Conservation (phyloP, 805 yeast genomes). For the Ogataea neopini region DNA sequence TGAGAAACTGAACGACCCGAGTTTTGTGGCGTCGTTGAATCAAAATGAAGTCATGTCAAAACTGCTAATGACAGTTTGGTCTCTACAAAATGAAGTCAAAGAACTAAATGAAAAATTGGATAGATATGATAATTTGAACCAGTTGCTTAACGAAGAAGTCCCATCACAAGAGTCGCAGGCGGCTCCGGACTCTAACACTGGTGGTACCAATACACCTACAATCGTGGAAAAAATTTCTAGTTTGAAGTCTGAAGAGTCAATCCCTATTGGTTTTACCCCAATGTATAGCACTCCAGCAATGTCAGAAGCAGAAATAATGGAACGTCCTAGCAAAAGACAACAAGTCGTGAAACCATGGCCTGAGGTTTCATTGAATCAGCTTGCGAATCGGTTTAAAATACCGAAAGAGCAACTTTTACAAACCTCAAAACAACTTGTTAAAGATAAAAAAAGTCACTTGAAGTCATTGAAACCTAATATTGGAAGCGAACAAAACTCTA, state of each 20-base stretch:
- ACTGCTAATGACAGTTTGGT: constrained; percentile 20
- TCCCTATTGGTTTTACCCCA: constrained; percentile 29
- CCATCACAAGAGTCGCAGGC: not conserved
- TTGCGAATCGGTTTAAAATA: constrained; percentile 30
- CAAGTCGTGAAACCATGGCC: constrained; percentile 31
- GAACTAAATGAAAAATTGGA: constrained; percentile 19
- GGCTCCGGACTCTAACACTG: not conserved
- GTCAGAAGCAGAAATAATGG: constrained; percentile 22
- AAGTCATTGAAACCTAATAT: constrained; percentile 22
- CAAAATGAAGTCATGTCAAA: constrained; percentile 26
- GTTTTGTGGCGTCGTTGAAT: constrained; percentile 20
- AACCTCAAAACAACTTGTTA: constrained; percentile 15
- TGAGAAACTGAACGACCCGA: constrained; percentile 21
- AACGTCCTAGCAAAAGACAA: constrained; percentile 22
- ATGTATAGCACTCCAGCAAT: constrained; percentile 29
- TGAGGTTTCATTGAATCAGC: constrained; percentile 30
- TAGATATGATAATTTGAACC: constrained; percentile 23
- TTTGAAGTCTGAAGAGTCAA: constrained; percentile 11
- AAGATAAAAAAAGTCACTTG: constrained; percentile 17
- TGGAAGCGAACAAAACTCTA: not conserved
- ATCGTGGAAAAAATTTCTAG: constrained; percentile 23
- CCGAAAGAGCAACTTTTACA: constrained; percentile 24
- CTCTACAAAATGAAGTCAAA: constrained; percentile 23
- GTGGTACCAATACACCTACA: constrained; percentile 4
- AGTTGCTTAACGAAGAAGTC: constrained; percentile 21